Conservation (phyloP, 2,329 filamentous ascomycete genomes). For the Ophiostoma novo-ulmi region DNA sequence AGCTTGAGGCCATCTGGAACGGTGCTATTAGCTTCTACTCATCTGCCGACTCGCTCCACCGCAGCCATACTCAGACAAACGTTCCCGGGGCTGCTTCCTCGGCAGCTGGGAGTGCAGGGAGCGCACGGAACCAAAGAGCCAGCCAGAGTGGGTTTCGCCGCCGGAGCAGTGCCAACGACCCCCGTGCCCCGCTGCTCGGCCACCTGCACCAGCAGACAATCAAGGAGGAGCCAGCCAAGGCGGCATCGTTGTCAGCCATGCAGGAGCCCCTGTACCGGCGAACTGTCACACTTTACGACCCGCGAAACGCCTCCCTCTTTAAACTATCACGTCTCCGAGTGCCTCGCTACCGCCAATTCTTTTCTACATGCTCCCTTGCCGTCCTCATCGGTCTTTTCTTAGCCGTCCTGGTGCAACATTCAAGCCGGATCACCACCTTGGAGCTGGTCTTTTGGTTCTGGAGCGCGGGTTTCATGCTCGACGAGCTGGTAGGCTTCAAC, state of each 20-base stretch:
- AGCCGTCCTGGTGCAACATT: constrained; percentile 70
- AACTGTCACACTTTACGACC: constrained; percentile 83
- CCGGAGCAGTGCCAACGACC: constrained; percentile 34
- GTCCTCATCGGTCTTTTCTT: constrained; percentile 81
- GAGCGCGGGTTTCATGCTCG: constrained; percentile 95
- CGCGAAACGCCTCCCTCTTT: constrained; percentile 81
- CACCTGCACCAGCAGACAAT: constrained; percentile 28
- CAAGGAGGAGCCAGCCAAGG: constrained; percentile 20
- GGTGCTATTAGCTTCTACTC: constrained; percentile 94
- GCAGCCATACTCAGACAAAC: constrained; percentile 38
- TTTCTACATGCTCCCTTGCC: constrained; percentile 82
- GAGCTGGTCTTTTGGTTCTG: constrained; percentile 96
- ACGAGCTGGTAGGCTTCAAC: constrained; percentile 92
- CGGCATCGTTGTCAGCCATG: not conserved
- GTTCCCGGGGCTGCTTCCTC: constrained; percentile 30
- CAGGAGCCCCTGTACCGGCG: constrained; percentile 48
- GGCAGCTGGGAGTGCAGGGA: constrained; percentile 23
- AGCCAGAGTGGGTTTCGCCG: constrained; percentile 22
- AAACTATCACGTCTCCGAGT: constrained; percentile 88
- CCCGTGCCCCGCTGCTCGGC: constrained; percentile 49
- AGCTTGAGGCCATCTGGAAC: constrained; percentile 96
- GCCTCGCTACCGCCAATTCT: constrained; percentile 82
- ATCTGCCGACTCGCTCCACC: constrained; percentile 76
- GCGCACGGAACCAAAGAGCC: not conserved
- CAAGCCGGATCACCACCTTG: constrained; percentile 72